These are phyloP conservation scores for Vigna mungo DNA, from an alignment of 306 rosid genomes.

Conservation along the genomic window DNA sequence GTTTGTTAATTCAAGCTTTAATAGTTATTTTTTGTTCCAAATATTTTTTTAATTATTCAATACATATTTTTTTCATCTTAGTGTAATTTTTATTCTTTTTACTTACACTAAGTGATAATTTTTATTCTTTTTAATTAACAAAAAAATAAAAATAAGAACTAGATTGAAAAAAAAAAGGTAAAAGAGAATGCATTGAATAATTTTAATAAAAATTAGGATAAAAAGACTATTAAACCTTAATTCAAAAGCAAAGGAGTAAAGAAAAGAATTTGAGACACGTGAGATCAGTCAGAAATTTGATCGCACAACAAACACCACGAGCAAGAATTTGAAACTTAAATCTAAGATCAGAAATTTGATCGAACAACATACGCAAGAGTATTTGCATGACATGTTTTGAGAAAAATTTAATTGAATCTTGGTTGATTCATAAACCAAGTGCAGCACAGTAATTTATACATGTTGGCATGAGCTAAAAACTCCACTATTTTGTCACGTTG, in stretches of 20 bases:
- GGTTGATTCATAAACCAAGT: slow-evolving; percentile 12
- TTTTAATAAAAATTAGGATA: too few relatives aligned
- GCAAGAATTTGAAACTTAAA: neutral
- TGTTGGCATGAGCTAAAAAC: slow-evolving; percentile 7
- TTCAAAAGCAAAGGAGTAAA: neutral
- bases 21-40: too few relatives aligned
- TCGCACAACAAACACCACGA: too few relatives aligned
- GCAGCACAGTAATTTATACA: neutral
- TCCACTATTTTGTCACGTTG: neutral
- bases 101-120: too few relatives aligned
- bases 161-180: too few relatives aligned
- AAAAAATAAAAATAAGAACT: too few relatives aligned
- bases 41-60: too few relatives aligned
- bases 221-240: too few relatives aligned
- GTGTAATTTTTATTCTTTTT: too few relatives aligned
- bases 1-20: neutral
- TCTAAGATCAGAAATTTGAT: slow-evolving; percentile 24
- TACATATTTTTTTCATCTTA: too few relatives aligned
- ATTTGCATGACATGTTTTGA: neutral
- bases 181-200: too few relatives aligned
- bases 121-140: too few relatives aligned
- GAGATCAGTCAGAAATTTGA: neutral
- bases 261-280: neutral
- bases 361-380: neutral
- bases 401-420: neutral